Base-by-base conservation (phyloP, 441 rosid species). In the Jatropha multifida region DNA sequence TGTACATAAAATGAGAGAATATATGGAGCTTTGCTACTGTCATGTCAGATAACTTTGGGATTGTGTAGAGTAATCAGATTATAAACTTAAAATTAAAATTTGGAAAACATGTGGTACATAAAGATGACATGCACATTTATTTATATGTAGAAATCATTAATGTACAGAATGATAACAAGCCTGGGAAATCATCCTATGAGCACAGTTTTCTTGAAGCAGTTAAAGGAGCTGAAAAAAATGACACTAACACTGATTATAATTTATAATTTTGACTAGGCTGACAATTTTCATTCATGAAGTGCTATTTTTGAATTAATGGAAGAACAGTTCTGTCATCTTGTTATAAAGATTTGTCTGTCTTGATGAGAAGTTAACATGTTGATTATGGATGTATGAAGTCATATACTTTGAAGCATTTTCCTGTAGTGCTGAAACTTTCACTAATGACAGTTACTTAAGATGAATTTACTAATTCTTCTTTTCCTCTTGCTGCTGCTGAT, bases 401-500 rank as follows among this genome's bases (percentile, higher is more conserved):
- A 40, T 5, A 38, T 15, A 7, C 46, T 59, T 7, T 26, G n/a
- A 23, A 48, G 44, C 15, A 12, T 69, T 37, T 62, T 32, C 49
- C 2, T 63, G 60, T 61, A 51, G 48, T 6, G 7, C 18, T 15
- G 40, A 61, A 41, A 49, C 48, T 11, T 67, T 61, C 44, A 12
- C n/a, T 18, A 10, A 18, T 38, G 7, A 26, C 2, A 14, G 48
- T n/a, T 46, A 72, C 20, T 67, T 18, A 59, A 60, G n/a, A 64
- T 62, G 10, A 32, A 68, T 63, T 73, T 77, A 71, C 71, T 81
- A 27, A 65, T 74, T 14, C 0, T 74, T 58, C 77, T 72, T 74
- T 32, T 66, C 73, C 62, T 27, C 8, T 15, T 61, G 17, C 46
- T 55, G 58, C 26, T 73, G 49, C 78, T 52, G 51, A 64, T 82